Evolutionary conservation across 2,329 filamentous ascomycete genomes (phyloP).

Genomic region (Curvularia sp.): DNA sequence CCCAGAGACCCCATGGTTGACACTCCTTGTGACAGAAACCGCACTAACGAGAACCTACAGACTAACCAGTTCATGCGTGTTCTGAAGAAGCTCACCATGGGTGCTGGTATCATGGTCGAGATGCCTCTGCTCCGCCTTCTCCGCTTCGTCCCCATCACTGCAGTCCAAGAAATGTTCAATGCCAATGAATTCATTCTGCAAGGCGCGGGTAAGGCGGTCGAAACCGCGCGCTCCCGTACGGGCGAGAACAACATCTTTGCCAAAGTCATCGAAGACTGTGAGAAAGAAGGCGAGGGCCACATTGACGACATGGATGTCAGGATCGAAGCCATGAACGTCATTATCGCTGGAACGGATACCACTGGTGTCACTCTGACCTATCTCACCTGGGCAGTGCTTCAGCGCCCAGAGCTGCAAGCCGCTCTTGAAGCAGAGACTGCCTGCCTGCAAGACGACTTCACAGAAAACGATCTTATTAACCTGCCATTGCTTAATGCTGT

Average conservation of each 20-base stretch:
- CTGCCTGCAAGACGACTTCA: conserved; percentile 26
- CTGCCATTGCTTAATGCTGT: conserved; percentile 49
- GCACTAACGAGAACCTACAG: conserved; percentile 7
- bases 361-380: conserved; percentile 47
- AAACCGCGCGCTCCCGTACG: conserved; percentile 39
- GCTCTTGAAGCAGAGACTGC: conserved; percentile 36
- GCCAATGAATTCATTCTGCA: conserved; percentile 44
- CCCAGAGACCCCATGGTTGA: too few species aligned
- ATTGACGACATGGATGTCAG: conserved; percentile 45
- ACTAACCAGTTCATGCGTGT: conserved; percentile 49
- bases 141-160: conserved; percentile 40
- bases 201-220: conserved; percentile 42
- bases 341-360: conserved; percentile 49
- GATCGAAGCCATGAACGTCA: conserved; percentile 45
- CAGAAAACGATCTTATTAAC: conserved; percentile 42
- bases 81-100: conserved; percentile 47
- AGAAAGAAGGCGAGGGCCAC: conserved; percentile 39
- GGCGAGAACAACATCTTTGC: conserved; percentile 46
- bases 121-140: conserved; percentile 47
- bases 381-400: conserved; percentile 45
- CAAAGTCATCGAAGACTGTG: conserved; percentile 43
- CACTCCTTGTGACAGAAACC: too few species aligned
- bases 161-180: conserved; percentile 47
- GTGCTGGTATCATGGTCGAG: conserved; percentile 48
- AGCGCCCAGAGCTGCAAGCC: conserved; percentile 29